Evolutionary conservation across 2,329 filamentous ascomycete species (phyloP), one percentile per base, ranked within the genome.

Genomic region (Amylocarpus encephaloides): DNA sequence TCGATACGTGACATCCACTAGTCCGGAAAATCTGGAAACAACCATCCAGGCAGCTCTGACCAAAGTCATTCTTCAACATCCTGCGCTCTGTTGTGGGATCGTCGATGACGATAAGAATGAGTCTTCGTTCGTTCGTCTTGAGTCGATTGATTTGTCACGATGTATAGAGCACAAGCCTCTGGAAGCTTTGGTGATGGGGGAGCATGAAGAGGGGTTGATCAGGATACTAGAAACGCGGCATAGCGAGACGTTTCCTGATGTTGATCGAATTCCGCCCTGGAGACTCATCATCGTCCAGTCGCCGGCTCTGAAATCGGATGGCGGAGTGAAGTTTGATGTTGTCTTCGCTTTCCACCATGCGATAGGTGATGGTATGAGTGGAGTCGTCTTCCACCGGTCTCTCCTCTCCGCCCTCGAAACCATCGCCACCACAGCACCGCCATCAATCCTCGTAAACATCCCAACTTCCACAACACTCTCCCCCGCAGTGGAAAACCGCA

Each of bases 331-430:
- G 35, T 54, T 59, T 46, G 51, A 56, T 50, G 22, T 77, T 11
- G 54, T 72, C 5, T 77, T 80, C 54, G 67, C 70, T 5, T 76
- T 68, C 32, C 78, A 82, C 53, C 78, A 82, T 55, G 67, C 70
- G 0, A 65, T 81, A 15, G 69, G 70, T 19, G 79, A 82, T 54
- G 79, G 79, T 1, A 66, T 70, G 11, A 72, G 73, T 54, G 73
- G 71, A 0, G 64, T 66, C 26, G 58, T 70, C 1, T 79, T 82
- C 54, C 78, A 82, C 53, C 62, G 68, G 29, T 64, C 68, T 1
- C 63, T 82, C 0, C 67, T 75, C 3, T 56, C 63, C 2, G 69
- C 74, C 3, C 64, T 80, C 2, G 70, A 69, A 49, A 48, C 36
- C 9, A 19, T 46, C 39, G 45, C 50, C 9, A 46, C 49, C 2